A percentile compares a stretch with the other conserved stretches of the same genome.
Evolutionary conservation across 2,329 filamentous ascomycete species (phyloP).

Genomic region (Neoascochyta sp.): DNA sequence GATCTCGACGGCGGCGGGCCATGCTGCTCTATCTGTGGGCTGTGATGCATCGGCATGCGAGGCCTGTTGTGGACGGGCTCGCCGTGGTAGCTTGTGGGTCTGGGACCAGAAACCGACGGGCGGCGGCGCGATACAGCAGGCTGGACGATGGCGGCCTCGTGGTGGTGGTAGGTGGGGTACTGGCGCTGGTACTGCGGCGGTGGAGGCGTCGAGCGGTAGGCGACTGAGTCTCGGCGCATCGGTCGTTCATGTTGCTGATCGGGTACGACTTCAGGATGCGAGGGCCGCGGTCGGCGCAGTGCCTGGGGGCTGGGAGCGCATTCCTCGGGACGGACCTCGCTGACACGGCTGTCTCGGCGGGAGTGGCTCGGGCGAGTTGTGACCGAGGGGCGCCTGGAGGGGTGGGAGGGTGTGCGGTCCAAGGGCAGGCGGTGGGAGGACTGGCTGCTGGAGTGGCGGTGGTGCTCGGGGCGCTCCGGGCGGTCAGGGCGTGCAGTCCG

Average conservation of each 20-base stretch:
- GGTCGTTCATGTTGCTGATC: too few species aligned
- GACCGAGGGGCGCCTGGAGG: constrained; percentile 16
- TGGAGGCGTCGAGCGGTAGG: too few species aligned
- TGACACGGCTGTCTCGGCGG: too few species aligned
- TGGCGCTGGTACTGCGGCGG: constrained; percentile 24
- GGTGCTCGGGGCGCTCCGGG: constrained; percentile 13
- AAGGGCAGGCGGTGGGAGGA: constrained; percentile 22
- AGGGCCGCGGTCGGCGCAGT: too few species aligned
- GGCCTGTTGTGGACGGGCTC: constrained; percentile 19
- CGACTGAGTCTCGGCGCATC: too few species aligned
- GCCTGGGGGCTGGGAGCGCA: too few species aligned
- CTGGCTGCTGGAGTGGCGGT: constrained; percentile 17
- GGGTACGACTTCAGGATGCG: too few species aligned
- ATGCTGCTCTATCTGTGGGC: constrained; percentile 22
- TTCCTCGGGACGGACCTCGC: too few species aligned
- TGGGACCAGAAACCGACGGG: constrained; percentile 20
- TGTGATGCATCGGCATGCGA: constrained; percentile 21
- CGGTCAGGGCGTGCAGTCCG: constrained; percentile 2
- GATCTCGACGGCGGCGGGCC: constrained; percentile 34
- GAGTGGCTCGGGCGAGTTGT: constrained; percentile 12
- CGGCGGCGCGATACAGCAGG: constrained; percentile 27
- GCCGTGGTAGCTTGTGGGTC: constrained; percentile 34
- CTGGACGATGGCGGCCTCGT: constrained; percentile 25
- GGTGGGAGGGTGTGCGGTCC: constrained; percentile 22
- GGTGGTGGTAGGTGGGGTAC: constrained; percentile 16